These are phyloP conservation scores for Flaveria robusta DNA, from an alignment of 129 eudicot genomes.

Conservation along the genomic window DNA sequence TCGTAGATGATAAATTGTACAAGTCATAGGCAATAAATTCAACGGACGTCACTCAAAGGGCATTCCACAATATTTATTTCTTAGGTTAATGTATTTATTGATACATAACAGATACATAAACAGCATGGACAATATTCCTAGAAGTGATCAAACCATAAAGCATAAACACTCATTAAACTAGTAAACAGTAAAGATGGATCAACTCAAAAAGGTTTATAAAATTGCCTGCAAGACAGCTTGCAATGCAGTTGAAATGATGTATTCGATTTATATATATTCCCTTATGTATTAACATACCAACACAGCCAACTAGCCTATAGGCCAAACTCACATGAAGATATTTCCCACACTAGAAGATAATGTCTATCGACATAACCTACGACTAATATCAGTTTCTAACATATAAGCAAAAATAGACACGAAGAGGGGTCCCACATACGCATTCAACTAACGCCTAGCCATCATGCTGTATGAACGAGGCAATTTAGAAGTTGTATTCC, in stretches of 20 bases:
- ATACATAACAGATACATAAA: conserved; percentile 4
- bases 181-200: conserved; percentile 5
- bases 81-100: not conserved
- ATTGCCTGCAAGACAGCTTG: conserved; percentile 4
- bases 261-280: conserved; percentile 47
- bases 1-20: not conserved
- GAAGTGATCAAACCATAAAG: conserved; percentile 3
- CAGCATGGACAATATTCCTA: not conserved
- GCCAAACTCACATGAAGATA: conserved; percentile 42
- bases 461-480: conserved; percentile 77
- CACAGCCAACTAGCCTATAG: conserved; percentile 39
- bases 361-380: conserved; percentile 51
- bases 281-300: conserved; percentile 63
- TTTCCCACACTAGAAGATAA: conserved; percentile 44
- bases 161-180: conserved; percentile 22
- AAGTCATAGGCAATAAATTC: not conserved
- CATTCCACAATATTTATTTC: not conserved
- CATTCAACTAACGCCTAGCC: conserved; percentile 50
- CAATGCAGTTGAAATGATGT: conserved; percentile 32
- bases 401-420: conserved; percentile 34
- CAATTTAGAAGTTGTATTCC: conserved; percentile 44
- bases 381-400: conserved; percentile 45
- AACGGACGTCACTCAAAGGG: not conserved
- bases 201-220: conserved; percentile 19
- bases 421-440: conserved; percentile 39